Conservation (phyloP, 306 rosid genomes). For the Potentilla sterilis region DNA sequence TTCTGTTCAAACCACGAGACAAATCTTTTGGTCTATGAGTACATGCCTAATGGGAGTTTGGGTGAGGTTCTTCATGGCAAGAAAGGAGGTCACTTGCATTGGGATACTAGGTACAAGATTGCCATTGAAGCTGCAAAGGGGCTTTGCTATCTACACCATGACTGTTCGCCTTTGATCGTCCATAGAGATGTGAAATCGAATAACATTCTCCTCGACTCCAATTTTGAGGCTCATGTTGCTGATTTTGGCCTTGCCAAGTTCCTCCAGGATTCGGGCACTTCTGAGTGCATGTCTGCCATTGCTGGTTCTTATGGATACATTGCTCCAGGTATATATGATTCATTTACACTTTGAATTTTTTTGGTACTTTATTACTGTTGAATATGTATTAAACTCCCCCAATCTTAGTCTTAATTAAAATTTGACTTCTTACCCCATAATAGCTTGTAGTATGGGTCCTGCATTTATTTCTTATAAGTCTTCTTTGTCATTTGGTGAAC, state of each 20-base stretch:
- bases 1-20: slow-evolving; percentile 96
- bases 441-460: slow-evolving; percentile 22
- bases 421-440: slow-evolving; percentile 31
- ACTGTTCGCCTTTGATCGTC: slow-evolving; percentile 88
- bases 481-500: slow-evolving; percentile 23
- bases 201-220: slow-evolving; percentile 86
- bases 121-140: slow-evolving; percentile 97
- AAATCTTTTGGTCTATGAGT: slow-evolving; percentile 89
- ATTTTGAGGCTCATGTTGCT: slow-evolving; percentile 93
- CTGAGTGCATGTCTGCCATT: slow-evolving; percentile 98
- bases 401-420: slow-evolving; percentile 26
- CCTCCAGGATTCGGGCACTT: slow-evolving; percentile 94
- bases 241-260: slow-evolving; percentile 99
- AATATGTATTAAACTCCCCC: slow-evolving; percentile 19
- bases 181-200: slow-evolving; percentile 95
- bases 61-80: slow-evolving; percentile 97
- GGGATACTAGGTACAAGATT: slow-evolving; percentile 88
- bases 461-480: slow-evolving; percentile 27
- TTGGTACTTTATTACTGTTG: slow-evolving; percentile 3
- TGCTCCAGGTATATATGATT: slow-evolving; percentile 70
- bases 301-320: slow-evolving; percentile 99
- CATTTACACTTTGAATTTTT: slow-evolving; percentile 22
- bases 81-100: slow-evolving; percentile 90
- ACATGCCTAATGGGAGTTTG: slow-evolving; percentile 97
- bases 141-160: slow-evolving; percentile 94